Base-by-base conservation (phyloP, 208 protist species). In the Crithidia acanthocephali region DNA sequence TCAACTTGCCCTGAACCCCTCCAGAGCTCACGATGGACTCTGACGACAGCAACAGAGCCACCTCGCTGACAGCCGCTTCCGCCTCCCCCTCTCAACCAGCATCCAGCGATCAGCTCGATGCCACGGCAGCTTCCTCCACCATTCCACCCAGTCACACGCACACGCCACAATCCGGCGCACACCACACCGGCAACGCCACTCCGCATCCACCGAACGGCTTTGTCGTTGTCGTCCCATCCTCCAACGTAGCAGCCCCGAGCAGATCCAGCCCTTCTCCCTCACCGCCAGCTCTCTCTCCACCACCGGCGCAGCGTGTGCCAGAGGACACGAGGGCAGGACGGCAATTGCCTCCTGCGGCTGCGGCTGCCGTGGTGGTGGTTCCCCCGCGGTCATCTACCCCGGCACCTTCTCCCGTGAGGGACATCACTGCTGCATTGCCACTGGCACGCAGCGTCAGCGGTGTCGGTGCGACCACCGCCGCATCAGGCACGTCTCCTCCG, bases 1-100 rank as follows among this genome's bases (percentile, higher is more conserved):
- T 40, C 35, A 40, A n/a, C n/a, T n/a, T n/a, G n/a, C n/a, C n/a
- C n/a, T n/a, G n/a, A n/a, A n/a, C n/a, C n/a, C n/a, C n/a, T n/a
- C 16, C 33, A 33, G 20, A 48, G 57, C 57, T 28, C 22, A 62
- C 5, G 37, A 62, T 62, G 37, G 35, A 62, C 57, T 62, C 57
- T 47, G 57, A 45, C 25, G 37, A 37, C 23, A 16, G 20, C 37
- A 15, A 18, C 22, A 18, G 18, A 9, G 4, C 5, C 18, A 48
- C 9, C 16, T 9, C 13, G 4, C 44, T 48, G 6, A 15, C 9
- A 9, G 18, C 44, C 6, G 44, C 44, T 6, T 48, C 44, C 18
- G 6, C 18, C 3, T 48, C 44, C 9, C 44, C 18, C 5, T 48
- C 44, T 6, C 44, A n/a, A n/a, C 44, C 16, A 4, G 6, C 44